These are phyloP conservation scores for Ophiostoma angusticollis DNA, from an alignment of 2,329 filamentous ascomycete species.

Conservation along the genomic window DNA sequence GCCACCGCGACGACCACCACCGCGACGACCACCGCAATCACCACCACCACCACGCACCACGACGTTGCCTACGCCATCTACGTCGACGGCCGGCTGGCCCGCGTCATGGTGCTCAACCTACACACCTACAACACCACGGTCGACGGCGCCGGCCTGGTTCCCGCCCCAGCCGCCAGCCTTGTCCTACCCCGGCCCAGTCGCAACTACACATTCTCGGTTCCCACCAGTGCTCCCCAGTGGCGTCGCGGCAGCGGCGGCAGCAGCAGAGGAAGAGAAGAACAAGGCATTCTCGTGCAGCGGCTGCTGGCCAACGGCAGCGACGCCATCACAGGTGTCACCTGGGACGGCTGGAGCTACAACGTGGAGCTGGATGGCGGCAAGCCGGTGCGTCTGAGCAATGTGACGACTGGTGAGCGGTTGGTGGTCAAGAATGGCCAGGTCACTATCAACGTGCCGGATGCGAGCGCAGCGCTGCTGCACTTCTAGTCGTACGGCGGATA, in stretches of 20 bases:
- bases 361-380: conserved; percentile 41
- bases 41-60: not conserved
- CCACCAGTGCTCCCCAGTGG: too few species aligned
- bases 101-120: conserved; percentile 45
- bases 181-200: conserved; percentile 19
- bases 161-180: conserved; percentile 11
- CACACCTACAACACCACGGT: conserved; percentile 44
- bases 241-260: not conserved
- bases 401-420: conserved; percentile 33
- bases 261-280: too few species aligned
- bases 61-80: conserved; percentile 47
- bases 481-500: too few species aligned
- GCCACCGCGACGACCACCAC: too few species aligned
- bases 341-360: conserved; percentile 49
- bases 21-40: too few species aligned
- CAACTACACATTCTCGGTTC: conserved; percentile 28
- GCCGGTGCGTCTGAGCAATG: conserved; percentile 41
- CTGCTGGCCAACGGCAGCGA: conserved; percentile 50
- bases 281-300: conserved; percentile 25
- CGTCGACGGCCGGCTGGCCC: conserved; percentile 27
- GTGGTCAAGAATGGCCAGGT: conserved; percentile 17
- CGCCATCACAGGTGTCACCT: conserved; percentile 48
- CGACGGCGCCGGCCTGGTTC: conserved; percentile 23
- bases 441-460: conserved; percentile 25
- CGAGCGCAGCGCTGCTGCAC: conserved; percentile 27